Evolutionary conservation across 1,139 yeast species (phyloP).

Genomic region (Geotrichum klebahnii): DNA sequence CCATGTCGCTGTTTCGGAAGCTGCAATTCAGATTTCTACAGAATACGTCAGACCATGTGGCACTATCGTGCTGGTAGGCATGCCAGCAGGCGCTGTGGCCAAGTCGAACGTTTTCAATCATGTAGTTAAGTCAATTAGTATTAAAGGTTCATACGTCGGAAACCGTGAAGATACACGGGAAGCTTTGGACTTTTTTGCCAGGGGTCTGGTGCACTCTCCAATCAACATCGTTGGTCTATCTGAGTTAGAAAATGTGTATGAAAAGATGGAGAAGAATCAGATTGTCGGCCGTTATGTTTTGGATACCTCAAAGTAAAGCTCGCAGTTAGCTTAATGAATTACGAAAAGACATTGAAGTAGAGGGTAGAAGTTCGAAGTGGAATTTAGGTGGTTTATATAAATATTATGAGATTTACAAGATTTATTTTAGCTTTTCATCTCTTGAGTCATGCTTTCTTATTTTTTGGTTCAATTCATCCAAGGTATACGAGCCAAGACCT

Average conservation of each 20-base stretch:
- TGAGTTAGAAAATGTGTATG: conserved; percentile 56
- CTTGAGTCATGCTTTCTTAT: no score
- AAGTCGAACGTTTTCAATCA: conserved; percentile 59
- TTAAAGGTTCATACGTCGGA: conserved; percentile 76
- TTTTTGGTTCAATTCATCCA: no score
- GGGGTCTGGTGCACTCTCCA: conserved; percentile 67
- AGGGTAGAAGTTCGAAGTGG: no score
- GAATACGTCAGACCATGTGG: conserved; percentile 70
- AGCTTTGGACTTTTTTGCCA: conserved; percentile 66
- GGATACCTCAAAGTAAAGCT: conserved; percentile 46
- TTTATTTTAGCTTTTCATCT: no score
- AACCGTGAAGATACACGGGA: conserved; percentile 76
- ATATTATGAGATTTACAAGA: no score
- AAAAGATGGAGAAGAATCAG: conserved; percentile 66
- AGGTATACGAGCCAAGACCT: no score
- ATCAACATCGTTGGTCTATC: conserved; percentile 62
- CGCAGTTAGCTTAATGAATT: no score
- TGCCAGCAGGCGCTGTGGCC: conserved; percentile 68
- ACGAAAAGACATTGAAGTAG: no score
- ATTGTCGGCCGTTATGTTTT: conserved; percentile 70
- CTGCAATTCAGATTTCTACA: conserved; percentile 65
- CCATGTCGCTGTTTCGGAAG: conserved; percentile 74
- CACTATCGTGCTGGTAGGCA: conserved; percentile 74
- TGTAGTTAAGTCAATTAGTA: conserved; percentile 60
- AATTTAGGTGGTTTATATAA: no score